A percentile compares a stretch with the other conserved stretches of the same genome.
Evolutionary conservation across 164 flowering plant genomes (phyloP).

Genomic region (Stephania yunnanensis): DNA sequence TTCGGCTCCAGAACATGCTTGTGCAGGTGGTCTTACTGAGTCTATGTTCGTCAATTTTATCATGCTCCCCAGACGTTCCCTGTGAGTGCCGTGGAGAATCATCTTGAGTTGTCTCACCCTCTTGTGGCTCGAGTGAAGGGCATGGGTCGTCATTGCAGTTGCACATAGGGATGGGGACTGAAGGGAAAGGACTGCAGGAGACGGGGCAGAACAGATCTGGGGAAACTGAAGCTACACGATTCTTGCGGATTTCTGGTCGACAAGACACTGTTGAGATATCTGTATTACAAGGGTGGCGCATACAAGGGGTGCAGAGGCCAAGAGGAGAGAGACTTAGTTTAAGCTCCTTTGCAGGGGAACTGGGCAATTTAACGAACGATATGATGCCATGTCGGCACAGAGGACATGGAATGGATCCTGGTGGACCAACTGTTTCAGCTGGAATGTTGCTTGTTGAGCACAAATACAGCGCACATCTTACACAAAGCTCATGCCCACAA

Average conservation of each 20-base stretch:
- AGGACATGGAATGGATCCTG: conserved; percentile 93
- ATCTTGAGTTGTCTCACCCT: conserved; percentile 37
- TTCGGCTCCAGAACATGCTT: conserved; percentile 84
- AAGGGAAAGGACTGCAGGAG: conserved; percentile 86
- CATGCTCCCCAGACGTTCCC: conserved; percentile 36
- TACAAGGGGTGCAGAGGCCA: conserved; percentile 88
- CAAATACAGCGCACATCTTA: conserved; percentile 82
- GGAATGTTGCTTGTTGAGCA: conserved; percentile 74
- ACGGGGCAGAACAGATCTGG: conserved; percentile 80
- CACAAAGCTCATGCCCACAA: conserved; percentile 81
- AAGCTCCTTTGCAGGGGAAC: conserved; percentile 56
- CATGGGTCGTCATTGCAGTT: conserved; percentile 74
- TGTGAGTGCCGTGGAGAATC: conserved; percentile 49
- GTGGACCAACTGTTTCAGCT: conserved; percentile 51
- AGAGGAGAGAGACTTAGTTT: conserved; percentile 62
- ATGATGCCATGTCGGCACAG: conserved; percentile 77
- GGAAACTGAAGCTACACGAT: conserved; percentile 78
- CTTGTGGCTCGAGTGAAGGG: conserved; percentile 54
- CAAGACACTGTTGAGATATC: conserved; percentile 36
- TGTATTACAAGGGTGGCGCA: conserved; percentile 60
- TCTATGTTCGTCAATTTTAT: conserved; percentile 56
- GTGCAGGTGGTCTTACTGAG: conserved; percentile 75
- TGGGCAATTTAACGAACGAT: conserved; percentile 54
- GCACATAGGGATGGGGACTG: conserved; percentile 71
- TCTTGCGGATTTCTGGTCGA: conserved; percentile 54